Evolutionary conservation across 192 early-diverging fungal genomes (phyloP), one percentile per base, ranked within the genome.

Genomic region (Thamnidium elegans): DNA sequence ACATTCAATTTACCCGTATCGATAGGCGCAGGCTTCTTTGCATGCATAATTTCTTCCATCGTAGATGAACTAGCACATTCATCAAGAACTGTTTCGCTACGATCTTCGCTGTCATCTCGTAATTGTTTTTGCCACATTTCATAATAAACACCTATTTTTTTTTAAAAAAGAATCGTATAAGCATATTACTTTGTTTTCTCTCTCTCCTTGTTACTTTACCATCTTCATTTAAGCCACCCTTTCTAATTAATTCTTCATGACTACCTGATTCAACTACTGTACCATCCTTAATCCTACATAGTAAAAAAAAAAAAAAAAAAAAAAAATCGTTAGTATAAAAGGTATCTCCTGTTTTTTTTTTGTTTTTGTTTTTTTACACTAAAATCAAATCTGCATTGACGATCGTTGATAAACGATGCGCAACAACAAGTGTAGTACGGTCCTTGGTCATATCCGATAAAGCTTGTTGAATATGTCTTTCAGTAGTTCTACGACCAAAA

Each of bases 121-220:
- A 90, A 78, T 84, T 98, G 94, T 67, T 92, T 89, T 67, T 89
- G 87, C 95, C 94, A 96, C 92, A 96, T 93, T 59, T 88, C 83
- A 63, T 84, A 91, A 67, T 98, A 96, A 2, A 90, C 82, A 5
- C 89, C 90, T 79, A 44, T 15, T 23, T 26, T 26, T 26, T 26
- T 26, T 26, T 2, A 26, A 26, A 26, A 26, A 26, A 26, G 3
- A n/a, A n/a, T n/a, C n/a, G n/a, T n/a, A 26, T 26, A 43, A 26
- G 69, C 51, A 23, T 46, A 9, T 19, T n/a, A n/a, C n/a, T n/a
- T n/a, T n/a, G n/a, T n/a, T n/a, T n/a, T n/a, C n/a, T n/a, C 58
- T 15, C 5, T 23, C 26, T 59, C 53, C 26, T 26, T 26, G 26
- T 26, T 26, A 26, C 58, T 73, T 39, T 39, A 71, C 75, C 78